These are phyloP conservation scores for Amanita brunnescens DNA, from an alignment of 768 basidiomycete genomes.

Conservation along the genomic window DNA sequence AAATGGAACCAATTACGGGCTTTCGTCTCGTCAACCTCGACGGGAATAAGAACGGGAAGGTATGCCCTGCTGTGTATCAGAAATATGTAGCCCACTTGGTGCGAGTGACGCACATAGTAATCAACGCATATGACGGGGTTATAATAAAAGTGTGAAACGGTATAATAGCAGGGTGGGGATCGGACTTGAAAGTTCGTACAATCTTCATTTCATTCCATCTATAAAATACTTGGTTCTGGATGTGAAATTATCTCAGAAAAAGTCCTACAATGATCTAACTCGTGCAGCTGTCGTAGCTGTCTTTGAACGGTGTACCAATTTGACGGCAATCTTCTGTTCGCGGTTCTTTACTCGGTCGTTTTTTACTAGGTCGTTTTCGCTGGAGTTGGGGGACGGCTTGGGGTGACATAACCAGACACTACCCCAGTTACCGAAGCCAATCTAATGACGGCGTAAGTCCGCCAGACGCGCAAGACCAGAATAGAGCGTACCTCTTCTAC, in stretches of 20 bases:
- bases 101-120: slow-evolving; percentile 66
- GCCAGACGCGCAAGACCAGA: slow-evolving; percentile 1
- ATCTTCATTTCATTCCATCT: slow-evolving; percentile 99
- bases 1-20: slow-evolving; percentile 78
- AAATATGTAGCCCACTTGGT: neutral
- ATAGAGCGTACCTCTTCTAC: slow-evolving; percentile 55
- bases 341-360: slow-evolving; percentile 29
- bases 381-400: slow-evolving; percentile 34
- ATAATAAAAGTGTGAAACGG: slow-evolving; percentile 92
- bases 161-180: slow-evolving; percentile 88
- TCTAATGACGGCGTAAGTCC: slow-evolving; percentile 32
- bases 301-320: slow-evolving; percentile 86
- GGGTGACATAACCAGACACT: slow-evolving; percentile 77
- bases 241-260: neutral
- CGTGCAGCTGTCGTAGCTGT: slow-evolving; percentile 82
- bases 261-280: slow-evolving; percentile 75
- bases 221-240: neutral
- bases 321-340: slow-evolving; percentile 72
- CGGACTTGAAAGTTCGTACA: slow-evolving; percentile 71
- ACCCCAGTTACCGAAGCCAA: slow-evolving; percentile 92
- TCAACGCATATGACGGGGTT: slow-evolving; percentile 82
- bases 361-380: slow-evolving; percentile 25
- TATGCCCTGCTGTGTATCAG: slow-evolving; percentile 52
- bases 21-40: slow-evolving; percentile 73
- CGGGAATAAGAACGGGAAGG: slow-evolving; percentile 79